Conservation (phyloP, 2,329 filamentous ascomycete genomes). For the Cordyceps tenuipes region DNA sequence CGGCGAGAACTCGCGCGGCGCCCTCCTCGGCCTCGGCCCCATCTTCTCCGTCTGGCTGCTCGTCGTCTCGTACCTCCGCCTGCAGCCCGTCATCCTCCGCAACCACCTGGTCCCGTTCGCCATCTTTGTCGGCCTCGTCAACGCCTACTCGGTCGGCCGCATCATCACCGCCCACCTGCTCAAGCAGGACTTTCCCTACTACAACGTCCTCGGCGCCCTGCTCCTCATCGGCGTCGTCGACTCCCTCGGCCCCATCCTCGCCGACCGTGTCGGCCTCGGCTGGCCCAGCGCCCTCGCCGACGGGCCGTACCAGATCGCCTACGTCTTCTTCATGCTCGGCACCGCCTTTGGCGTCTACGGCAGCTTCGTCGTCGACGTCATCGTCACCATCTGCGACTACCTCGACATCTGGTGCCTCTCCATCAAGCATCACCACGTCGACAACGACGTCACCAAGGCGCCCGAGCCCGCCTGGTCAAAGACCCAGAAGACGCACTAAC, state of each 20-base stretch:
- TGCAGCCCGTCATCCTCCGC: constrained; percentile 77
- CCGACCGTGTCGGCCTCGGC: constrained; percentile 51
- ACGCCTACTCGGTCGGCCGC: constrained; percentile 89
- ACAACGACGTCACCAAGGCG: constrained; percentile 21
- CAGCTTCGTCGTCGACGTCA: constrained; percentile 94
- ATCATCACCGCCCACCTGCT: constrained; percentile 95
- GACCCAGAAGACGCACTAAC: constrained; percentile 10
- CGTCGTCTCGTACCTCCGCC: constrained; percentile 68
- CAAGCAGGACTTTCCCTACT: constrained; percentile 79
- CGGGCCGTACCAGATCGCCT: constrained; percentile 81
- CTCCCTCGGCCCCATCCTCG: constrained; percentile 62
- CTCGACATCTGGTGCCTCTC: constrained; percentile 97
- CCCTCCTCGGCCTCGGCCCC: constrained; percentile 75
- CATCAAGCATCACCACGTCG: constrained; percentile 73
- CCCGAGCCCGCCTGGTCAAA: constrained; percentile 11
- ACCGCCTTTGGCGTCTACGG: constrained; percentile 85
- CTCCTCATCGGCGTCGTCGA: constrained; percentile 73
- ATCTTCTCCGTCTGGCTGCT: constrained; percentile 72
- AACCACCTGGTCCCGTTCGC: constrained; percentile 82
- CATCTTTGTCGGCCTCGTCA: constrained; percentile 80
- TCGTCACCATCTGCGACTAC: constrained; percentile 95
- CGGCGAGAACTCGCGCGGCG: constrained; percentile 61
- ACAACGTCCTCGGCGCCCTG: constrained; percentile 75
- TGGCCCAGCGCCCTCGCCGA: constrained; percentile 71
- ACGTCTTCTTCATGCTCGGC: constrained; percentile 82